Evolutionary conservation across 1,284 basidiomycete species (phyloP).

Genomic region (Meira nashicola): DNA sequence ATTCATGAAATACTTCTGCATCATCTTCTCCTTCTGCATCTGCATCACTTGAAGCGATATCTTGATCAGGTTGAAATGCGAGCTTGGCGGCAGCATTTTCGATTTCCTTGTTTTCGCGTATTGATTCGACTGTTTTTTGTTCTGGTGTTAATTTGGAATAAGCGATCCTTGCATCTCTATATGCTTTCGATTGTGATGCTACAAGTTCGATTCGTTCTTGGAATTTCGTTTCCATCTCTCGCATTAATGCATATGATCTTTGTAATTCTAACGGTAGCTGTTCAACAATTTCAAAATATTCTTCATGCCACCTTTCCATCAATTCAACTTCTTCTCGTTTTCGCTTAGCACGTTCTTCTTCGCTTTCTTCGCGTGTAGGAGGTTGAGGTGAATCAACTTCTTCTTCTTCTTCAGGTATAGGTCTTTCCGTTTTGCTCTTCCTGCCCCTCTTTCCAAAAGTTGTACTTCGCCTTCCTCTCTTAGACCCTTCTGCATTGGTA

Average conservation of each 20-base stretch:
- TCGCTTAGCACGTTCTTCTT: conserved; percentile 5
- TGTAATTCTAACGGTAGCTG: conserved; percentile 79
- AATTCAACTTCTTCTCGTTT: conserved; percentile 27
- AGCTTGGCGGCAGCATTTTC: too few relatives aligned
- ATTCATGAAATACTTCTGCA: neutral
- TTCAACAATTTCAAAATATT: conserved; percentile 62
- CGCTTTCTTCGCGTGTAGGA: neutral
- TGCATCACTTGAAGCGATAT: neutral
- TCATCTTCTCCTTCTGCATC: conserved; percentile 7
- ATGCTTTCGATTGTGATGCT: conserved; percentile 3
- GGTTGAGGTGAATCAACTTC: neutral
- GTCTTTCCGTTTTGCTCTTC: neutral
- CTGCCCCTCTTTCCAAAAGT: neutral
- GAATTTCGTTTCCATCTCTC: conserved; percentile 75
- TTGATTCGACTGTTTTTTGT: neutral
- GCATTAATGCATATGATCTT: conserved; percentile 70
- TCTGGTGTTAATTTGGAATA: conserved; percentile 3
- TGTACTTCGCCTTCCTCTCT: too few relatives aligned
- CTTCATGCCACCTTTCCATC: conserved; percentile 40
- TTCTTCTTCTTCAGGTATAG: neutral
- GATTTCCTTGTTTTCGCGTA: neutral
- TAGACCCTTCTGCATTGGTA: too few relatives aligned
- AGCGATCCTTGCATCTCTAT: conserved; percentile 22
- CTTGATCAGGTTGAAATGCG: neutral
- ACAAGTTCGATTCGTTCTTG: conserved; percentile 14